These are phyloP conservation scores for Clathrospora elynae DNA, from an alignment of 2,329 filamentous ascomycete genomes.

Conservation along the genomic window DNA sequence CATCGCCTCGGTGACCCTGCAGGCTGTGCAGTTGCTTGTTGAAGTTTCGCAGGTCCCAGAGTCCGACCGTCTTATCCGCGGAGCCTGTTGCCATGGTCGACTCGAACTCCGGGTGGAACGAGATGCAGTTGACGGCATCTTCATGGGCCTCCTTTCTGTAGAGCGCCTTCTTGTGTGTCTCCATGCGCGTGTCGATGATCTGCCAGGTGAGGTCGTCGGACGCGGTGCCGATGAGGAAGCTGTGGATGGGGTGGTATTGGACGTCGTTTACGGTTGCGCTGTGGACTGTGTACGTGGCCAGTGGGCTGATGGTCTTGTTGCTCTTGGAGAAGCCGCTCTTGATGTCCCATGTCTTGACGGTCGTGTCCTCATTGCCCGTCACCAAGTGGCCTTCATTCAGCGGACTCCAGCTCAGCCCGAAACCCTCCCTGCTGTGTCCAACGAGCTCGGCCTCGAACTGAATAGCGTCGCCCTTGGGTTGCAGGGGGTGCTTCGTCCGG, in stretches of 20 bases:
- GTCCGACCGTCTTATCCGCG: conserved; percentile 89
- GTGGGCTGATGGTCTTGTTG: conserved; percentile 71
- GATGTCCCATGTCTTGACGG: conserved; percentile 91
- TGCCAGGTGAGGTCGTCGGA: conserved; percentile 95
- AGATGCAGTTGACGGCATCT: conserved; percentile 93
- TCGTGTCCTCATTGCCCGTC: conserved; percentile 89
- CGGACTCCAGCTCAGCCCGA: conserved; percentile 91
- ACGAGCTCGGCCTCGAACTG: conserved; percentile 83
- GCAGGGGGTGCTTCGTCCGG: conserved; percentile 86
- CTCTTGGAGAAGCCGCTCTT: conserved; percentile 70
- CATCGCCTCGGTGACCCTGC: conserved; percentile 84
- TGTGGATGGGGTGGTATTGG: conserved; percentile 87
- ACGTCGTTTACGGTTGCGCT: conserved; percentile 94
- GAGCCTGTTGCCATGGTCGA: conserved; percentile 90
- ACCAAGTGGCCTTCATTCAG: conserved; percentile 80
- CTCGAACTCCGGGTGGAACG: conserved; percentile 92
- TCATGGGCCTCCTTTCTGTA: conserved; percentile 76
- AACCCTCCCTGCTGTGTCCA: conserved; percentile 87
- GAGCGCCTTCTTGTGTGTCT: conserved; percentile 68
- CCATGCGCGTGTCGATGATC: conserved; percentile 81
- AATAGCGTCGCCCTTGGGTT: conserved; percentile 67
- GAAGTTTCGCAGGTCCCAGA: conserved; percentile 94
- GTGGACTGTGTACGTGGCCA: conserved; percentile 83
- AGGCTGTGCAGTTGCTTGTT: conserved; percentile 88
- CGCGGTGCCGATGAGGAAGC: conserved; percentile 81